phyloP scores from a whole-genome alignment of 352 stramenopile genomes.

The Phytopythium mirpurense region DNA sequence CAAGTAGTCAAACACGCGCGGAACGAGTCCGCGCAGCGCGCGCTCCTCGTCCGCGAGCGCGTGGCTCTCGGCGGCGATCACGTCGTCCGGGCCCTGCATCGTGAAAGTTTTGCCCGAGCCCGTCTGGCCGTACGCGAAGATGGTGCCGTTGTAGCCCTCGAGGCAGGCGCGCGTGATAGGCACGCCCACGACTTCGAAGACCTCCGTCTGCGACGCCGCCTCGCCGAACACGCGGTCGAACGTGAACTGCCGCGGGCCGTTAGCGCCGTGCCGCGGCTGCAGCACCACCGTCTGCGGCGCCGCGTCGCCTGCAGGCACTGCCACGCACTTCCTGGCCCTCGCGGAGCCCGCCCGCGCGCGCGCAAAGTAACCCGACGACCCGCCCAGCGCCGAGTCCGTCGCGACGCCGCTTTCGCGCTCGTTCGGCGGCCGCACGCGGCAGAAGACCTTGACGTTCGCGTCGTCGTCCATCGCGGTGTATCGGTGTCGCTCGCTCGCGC shows the following conservation, averaged over 20 bases:
- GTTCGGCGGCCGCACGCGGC: conserved; percentile 79
- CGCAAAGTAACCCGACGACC: conserved; percentile 14
- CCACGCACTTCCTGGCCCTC: conserved; percentile 59
- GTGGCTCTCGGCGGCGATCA: conserved; percentile 38
- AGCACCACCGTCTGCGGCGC: conserved; percentile 58
- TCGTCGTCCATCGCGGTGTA: conserved; percentile 23
- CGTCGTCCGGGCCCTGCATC: conserved; percentile 76
- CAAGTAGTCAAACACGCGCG: conserved; percentile 80
- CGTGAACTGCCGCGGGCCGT: conserved; percentile 75
- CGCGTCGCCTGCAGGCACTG: conserved; percentile 33
- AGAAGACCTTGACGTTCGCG: conserved; percentile 86
- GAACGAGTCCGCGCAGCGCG: conserved; percentile 58
- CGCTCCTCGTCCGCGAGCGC: conserved; percentile 25
- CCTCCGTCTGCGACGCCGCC: conserved; percentile 85
- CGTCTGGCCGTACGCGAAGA: conserved; percentile 85
- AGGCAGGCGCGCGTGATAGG: conserved; percentile 80
- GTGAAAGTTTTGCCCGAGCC: conserved; percentile 85
- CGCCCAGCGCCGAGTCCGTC: neutral
- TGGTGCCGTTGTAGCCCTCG: conserved; percentile 83
- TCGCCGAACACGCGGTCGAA: conserved; percentile 92
- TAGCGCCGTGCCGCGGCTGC: conserved; percentile 38
- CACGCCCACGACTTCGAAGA: conserved; percentile 85
- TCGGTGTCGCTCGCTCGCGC: neutral
- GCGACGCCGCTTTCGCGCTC: conserved; percentile 49
- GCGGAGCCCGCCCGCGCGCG: conserved; percentile 11